Conservation (phyloP, 2,329 filamentous ascomycete species). For the Seiridium cupressi region DNA sequence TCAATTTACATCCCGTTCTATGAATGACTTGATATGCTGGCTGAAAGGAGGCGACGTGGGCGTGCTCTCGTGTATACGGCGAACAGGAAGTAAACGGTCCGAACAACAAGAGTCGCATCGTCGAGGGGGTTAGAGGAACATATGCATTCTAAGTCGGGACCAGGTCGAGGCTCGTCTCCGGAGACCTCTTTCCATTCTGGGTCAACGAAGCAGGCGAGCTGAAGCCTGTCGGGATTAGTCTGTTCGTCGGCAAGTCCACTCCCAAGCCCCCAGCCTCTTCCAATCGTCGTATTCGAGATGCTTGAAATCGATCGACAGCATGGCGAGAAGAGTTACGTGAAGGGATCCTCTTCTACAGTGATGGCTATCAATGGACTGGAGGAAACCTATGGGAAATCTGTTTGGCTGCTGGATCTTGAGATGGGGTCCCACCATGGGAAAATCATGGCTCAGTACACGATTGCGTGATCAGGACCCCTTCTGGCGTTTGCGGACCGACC, state of each 20-base stretch:
- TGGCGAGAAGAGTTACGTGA: no score
- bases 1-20: not conserved
- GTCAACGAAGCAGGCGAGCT: not conserved
- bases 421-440: not conserved
- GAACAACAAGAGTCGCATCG: not conserved
- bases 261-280: not conserved
- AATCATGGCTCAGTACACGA: not conserved
- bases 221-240: not conserved
- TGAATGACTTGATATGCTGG: not conserved
- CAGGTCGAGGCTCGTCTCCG: not conserved
- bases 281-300: not conserved
- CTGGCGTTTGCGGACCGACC: constrained; percentile 5
- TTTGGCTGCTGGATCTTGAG: not conserved
- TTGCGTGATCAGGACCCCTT: constrained; percentile 9
- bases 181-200: not conserved
- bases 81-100: not conserved
- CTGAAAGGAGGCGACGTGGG: not conserved
- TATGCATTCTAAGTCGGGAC: not conserved
- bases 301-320: no score
- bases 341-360: no score
- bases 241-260: not conserved
- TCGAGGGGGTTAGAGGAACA: not conserved
- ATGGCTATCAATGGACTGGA: not conserved
- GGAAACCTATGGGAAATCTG: not conserved
- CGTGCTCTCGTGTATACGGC: not conserved